These are phyloP conservation scores for Dactylellina cionopaga DNA, from an alignment of 2,329 filamentous ascomycete species.

Conservation along the genomic window DNA sequence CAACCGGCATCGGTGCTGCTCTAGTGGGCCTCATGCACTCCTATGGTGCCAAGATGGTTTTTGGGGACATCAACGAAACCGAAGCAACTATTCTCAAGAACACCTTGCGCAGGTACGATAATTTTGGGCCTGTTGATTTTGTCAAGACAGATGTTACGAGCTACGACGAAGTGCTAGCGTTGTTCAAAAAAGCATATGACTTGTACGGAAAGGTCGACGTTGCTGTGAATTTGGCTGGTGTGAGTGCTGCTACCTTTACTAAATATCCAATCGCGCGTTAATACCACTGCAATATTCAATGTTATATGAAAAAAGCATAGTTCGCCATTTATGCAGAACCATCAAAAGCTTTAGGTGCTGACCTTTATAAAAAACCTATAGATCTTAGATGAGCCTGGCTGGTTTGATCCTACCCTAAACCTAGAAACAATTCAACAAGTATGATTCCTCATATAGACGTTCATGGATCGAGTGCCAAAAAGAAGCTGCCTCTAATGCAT, in stretches of 20 bases:
- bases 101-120: slow-evolving; percentile 53
- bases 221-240: slow-evolving; percentile 64
- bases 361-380: not conserved
- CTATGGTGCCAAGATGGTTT: slow-evolving; percentile 62
- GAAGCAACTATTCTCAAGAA: slow-evolving; percentile 58
- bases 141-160: slow-evolving; percentile 63
- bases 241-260: not conserved
- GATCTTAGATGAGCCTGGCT: slow-evolving; percentile 63
- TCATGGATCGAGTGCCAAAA: not conserved
- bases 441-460: slow-evolving; percentile 17
- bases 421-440: slow-evolving; percentile 63
- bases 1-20: slow-evolving; percentile 63
- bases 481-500: too few relatives aligned
- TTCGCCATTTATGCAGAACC: too few relatives aligned
- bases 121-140: slow-evolving; percentile 59
- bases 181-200: slow-evolving; percentile 64
- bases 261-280: not conserved
- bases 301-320: not conserved
- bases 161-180: slow-evolving; percentile 63
- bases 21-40: slow-evolving; percentile 61
- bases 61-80: slow-evolving; percentile 62
- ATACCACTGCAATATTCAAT: not conserved
- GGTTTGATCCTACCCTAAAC: slow-evolving; percentile 63
- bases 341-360: too few relatives aligned
- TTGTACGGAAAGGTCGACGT: slow-evolving; percentile 65